Percentiles rank a stretch among this genome's conserved stretches.
Evolutionary conservation across 306 rosid species (phyloP).

Genomic region (Citrullus colocynthis): DNA sequence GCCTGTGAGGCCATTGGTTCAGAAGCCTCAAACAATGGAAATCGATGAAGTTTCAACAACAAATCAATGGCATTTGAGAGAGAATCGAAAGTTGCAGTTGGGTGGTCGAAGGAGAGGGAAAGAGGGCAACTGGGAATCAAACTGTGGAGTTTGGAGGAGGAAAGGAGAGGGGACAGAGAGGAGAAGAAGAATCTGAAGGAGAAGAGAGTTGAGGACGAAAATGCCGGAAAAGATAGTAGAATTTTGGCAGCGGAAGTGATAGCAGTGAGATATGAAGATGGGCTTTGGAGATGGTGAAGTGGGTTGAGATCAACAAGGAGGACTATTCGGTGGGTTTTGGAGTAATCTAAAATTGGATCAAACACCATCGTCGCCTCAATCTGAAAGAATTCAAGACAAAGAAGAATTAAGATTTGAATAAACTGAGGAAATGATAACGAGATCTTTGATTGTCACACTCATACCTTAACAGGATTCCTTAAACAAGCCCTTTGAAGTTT

Average conservation of each 20-base stretch:
- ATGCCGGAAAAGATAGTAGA: neutral
- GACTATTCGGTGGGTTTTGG: neutral
- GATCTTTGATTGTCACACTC: neutral
- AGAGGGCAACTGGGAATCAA: neutral
- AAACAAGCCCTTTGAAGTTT: constrained; percentile 83
- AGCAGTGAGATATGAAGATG: neutral
- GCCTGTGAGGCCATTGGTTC: neutral
- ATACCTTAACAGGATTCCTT: constrained; percentile 84
- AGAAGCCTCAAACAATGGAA: neutral
- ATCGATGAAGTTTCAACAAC: neutral
- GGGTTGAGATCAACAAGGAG: neutral
- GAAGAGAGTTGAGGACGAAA: neutral
- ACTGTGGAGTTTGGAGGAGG: neutral
- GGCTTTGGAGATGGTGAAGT: neutral
- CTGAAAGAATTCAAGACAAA: constrained; percentile 27
- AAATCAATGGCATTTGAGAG: neutral
- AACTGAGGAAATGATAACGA: neutral
- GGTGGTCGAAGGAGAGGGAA: neutral
- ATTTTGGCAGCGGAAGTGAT: neutral
- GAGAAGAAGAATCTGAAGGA: neutral
- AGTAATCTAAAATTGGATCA: neutral
- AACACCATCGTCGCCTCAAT: constrained; percentile 50
- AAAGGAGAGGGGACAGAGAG: neutral
- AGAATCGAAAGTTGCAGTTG: neutral
- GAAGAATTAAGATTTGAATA: neutral